Evolutionary conservation across 1,284 basidiomycete genomes (phyloP).

Genomic region (Trichosporon sp.): DNA sequence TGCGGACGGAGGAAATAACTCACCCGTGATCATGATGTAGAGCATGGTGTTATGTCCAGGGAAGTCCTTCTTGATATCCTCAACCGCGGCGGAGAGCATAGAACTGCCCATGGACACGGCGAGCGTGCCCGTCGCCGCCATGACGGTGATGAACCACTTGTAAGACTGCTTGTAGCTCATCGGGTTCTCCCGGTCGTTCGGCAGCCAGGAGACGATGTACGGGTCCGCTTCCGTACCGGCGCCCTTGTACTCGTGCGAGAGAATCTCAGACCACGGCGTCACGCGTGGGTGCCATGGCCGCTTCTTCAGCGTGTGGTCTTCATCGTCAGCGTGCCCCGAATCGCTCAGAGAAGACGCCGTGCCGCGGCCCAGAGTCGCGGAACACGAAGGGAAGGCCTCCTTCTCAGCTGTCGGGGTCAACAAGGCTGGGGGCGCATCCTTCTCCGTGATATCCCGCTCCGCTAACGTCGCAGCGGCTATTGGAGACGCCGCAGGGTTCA

Average conservation of each 20-base stretch:
- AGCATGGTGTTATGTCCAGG: slow-evolving; percentile 33
- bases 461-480: background rate
- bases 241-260: slow-evolving; percentile 23
- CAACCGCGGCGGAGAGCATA: slow-evolving; percentile 38
- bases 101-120: slow-evolving; percentile 37
- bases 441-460: background rate
- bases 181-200: slow-evolving; percentile 43
- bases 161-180: slow-evolving; percentile 35
- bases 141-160: slow-evolving; percentile 44
- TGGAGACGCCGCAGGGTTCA: background rate
- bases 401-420: background rate
- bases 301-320: slow-evolving; percentile 20
- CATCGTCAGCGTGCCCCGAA: background rate
- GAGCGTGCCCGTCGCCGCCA: slow-evolving; percentile 33
- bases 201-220: slow-evolving; percentile 50
- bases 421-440: background rate
- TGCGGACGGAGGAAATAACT: background rate
- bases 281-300: slow-evolving; percentile 22
- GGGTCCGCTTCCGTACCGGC: slow-evolving; percentile 54
- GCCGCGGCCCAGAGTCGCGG: background rate
- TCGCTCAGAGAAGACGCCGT: background rate
- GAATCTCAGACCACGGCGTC: slow-evolving; percentile 25
- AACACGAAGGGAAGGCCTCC: background rate
- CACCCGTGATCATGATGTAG: slow-evolving; percentile 34
- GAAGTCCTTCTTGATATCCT: slow-evolving; percentile 33